Base-by-base conservation (phyloP, 1,284 basidiomycete genomes). In the Cystobasidium slooffiae region DNA sequence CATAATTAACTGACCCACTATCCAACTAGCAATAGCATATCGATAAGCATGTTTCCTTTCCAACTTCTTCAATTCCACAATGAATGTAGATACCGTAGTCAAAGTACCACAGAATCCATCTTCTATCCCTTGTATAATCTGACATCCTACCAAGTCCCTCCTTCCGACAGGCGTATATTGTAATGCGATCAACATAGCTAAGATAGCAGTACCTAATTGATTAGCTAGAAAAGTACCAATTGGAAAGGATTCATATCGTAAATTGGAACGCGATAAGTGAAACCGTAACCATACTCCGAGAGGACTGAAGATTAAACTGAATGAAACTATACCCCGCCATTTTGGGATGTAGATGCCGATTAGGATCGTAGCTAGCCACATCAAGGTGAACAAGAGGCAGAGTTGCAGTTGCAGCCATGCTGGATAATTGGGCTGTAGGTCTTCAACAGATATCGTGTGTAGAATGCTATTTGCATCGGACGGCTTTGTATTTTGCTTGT, bases 101-200 rank as follows among this genome's bases (percentile, higher is more conserved):
- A 99, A 84, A 83, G 93, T 94, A 8, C 95, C 97, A 81, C 95
- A 98, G 80, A 94, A 97, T 2, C 97, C 97, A 80, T 97, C 92
- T 44, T 87, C 85, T 39, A 99, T 83, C 0, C 92, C 93, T 80
- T 91, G 89, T 59, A 96, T 82, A 20, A 92, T 84, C 49, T 87
- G 86, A 80, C 94, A 97, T 24, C 79, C 52, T 22, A 61, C 69
- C 76, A 12, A 80, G 78, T 0, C 81, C 3, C 86, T 82, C 73
- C 9, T 49, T 67, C 53, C 10, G 2, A 31, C 53, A 61, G 31
- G 68, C 65, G 7, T 79, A 77, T 88, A 87, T 80, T 93, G 90
- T 51, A 92, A 82, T 59, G 91, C 88, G 78, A 88, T 89, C 77
- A 91, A 89, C 41, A 86, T 83, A 12, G 88, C 89, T 18, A 96